These are phyloP conservation scores for Trypanosoma cruzi DNA, from an alignment of 208 protist species.

Conservation along the genomic window DNA sequence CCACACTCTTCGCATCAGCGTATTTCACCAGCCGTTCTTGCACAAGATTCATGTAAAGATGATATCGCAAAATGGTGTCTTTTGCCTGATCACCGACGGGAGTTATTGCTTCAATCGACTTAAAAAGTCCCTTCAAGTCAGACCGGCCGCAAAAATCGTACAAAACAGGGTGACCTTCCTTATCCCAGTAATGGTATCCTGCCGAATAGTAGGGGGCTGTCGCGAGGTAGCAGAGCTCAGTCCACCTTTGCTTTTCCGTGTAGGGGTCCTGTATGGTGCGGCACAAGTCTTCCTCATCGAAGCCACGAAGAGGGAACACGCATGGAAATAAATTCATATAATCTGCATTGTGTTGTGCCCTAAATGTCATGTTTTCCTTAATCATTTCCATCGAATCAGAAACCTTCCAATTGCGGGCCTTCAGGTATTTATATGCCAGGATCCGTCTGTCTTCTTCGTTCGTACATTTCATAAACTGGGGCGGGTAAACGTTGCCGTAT, in stretches of 20 bases:
- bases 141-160: conserved; percentile 61
- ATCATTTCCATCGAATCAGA: conserved; percentile 58
- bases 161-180: conserved; percentile 72
- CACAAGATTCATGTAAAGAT: conserved; percentile 82
- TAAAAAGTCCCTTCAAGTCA: conserved; percentile 42
- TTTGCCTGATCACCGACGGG: conserved; percentile 33
- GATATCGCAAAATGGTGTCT: conserved; percentile 60
- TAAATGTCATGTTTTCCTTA: conserved; percentile 45
- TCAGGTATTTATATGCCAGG: conserved; percentile 70
- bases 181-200: conserved; percentile 78
- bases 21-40: conserved; percentile 67
- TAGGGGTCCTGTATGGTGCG: conserved; percentile 30
- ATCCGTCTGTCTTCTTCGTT: conserved; percentile 32
- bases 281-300: conserved; percentile 43
- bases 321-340: conserved; percentile 53
- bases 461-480: conserved; percentile 38
- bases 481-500: conserved; percentile 32
- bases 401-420: conserved; percentile 60
- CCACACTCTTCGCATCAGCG: conserved; percentile 31
- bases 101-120: conserved; percentile 31
- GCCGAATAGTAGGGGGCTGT: conserved; percentile 53
- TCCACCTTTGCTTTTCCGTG: conserved; percentile 13
- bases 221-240: conserved; percentile 47
- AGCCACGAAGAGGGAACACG: conserved; percentile 56
- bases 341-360: conserved; percentile 50